Conservation (phyloP, 1,284 basidiomycete genomes). For the Cryptococcus floricola region DNA sequence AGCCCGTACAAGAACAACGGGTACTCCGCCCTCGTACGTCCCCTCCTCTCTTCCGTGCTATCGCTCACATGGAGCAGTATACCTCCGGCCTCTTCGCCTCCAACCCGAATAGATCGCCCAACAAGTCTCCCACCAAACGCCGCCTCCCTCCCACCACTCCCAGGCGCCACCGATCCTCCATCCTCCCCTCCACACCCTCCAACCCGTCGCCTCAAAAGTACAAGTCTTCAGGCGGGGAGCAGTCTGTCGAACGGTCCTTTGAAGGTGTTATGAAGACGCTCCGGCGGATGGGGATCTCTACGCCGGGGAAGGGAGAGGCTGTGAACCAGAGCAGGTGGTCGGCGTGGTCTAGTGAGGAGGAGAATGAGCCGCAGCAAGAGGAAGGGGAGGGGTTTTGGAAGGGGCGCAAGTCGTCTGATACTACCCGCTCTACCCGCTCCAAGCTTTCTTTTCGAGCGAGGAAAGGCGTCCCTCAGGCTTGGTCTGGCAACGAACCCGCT, state of each 20-base stretch:
- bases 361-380: background rate
- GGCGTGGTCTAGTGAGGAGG: conserved; percentile 11
- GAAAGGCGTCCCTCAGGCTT: too few species aligned
- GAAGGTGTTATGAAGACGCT: conserved; percentile 29
- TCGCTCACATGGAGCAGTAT: too few species aligned
- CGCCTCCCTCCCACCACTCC: conserved; percentile 8
- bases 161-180: conserved; percentile 17
- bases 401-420: conserved; percentile 27
- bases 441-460: background rate
- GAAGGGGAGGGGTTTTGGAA: conserved; percentile 15
- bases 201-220: conserved; percentile 19
- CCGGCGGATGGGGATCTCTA: conserved; percentile 15
- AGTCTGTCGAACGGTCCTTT: conserved; percentile 22
- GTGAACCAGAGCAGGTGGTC: conserved; percentile 30
- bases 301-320: conserved; percentile 7
- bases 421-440: conserved; percentile 16
- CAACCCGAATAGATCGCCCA: background rate
- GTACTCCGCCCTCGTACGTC: too few species aligned
- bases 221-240: conserved; percentile 17
- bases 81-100: too few species aligned
- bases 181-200: conserved; percentile 17
- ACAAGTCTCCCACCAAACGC: conserved; percentile 1
- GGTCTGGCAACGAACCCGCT: too few species aligned
- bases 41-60: too few species aligned
- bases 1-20: too few species aligned